Evolutionary conservation across 352 stramenopile genomes (phyloP).

Genomic region (Phytophthora melonis): DNA sequence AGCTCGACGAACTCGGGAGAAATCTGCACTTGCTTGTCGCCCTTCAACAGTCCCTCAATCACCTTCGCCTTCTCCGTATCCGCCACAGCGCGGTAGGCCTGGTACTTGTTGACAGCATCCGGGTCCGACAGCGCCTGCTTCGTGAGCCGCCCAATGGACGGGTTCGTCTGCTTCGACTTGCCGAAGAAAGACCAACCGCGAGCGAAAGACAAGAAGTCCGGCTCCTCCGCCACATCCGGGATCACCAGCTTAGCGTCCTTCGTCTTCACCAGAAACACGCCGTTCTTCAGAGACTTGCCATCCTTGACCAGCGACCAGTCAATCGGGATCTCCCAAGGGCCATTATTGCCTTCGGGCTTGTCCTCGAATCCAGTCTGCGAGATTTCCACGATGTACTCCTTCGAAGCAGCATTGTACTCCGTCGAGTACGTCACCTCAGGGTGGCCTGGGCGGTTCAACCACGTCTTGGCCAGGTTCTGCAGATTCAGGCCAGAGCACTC

Average conservation of each 20-base stretch:
- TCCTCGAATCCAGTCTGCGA: conserved; percentile 79
- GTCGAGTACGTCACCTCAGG: conserved; percentile 72
- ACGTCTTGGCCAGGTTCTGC: conserved; percentile 75
- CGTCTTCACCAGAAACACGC: conserved; percentile 69
- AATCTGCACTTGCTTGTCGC: conserved; percentile 60
- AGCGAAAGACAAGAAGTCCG: conserved; percentile 79
- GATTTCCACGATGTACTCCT: conserved; percentile 67
- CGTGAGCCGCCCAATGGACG: conserved; percentile 53
- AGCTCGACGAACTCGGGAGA: conserved; percentile 67
- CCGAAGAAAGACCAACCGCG: conserved; percentile 85
- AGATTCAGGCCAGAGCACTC: conserved; percentile 69
- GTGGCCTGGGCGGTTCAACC: conserved; percentile 78
- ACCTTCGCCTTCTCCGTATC: conserved; percentile 76
- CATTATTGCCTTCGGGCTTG: conserved; percentile 68
- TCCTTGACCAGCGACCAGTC: conserved; percentile 82
- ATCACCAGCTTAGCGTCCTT: conserved; percentile 67
- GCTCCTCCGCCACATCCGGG: conserved; percentile 54
- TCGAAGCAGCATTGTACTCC: conserved; percentile 56
- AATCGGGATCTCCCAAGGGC: conserved; percentile 82
- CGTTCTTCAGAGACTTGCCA: conserved; percentile 63
- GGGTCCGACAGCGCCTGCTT: conserved; percentile 77
- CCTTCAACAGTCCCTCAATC: conserved; percentile 67
- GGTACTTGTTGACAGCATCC: conserved; percentile 83
- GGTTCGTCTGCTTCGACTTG: conserved; percentile 72
- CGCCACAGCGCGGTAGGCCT: conserved; percentile 74